phyloP scores from a whole-genome alignment of 2,329 filamentous ascomycete species.

The Blastomyces silverae region DNA sequence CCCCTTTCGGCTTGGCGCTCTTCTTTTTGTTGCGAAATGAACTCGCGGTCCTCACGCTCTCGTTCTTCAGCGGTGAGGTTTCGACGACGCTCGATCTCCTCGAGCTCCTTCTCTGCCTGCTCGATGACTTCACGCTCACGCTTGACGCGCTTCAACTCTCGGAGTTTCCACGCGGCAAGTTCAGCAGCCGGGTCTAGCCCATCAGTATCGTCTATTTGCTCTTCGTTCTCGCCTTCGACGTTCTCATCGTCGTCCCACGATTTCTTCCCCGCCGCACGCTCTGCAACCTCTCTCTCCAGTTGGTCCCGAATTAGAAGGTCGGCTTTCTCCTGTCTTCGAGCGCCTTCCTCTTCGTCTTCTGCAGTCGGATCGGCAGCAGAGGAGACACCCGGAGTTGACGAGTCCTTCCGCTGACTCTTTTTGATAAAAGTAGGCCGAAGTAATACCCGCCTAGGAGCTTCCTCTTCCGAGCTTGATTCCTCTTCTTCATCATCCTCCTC shows the following conservation, averaged over 20 bases:
- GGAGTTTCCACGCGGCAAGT: conserved; percentile 84
- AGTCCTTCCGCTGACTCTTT: conserved; percentile 52
- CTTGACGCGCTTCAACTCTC: conserved; percentile 83
- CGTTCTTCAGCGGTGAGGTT: conserved; percentile 84
- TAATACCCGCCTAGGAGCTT: conserved; percentile 50
- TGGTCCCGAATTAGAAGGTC: conserved; percentile 83
- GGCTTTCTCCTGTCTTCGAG: conserved; percentile 54
- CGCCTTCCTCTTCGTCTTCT: conserved; percentile 42
- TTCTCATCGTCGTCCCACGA: conserved; percentile 74
- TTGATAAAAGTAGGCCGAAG: conserved; percentile 62
- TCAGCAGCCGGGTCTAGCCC: conserved; percentile 81
- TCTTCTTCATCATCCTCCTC: conserved; percentile 57
- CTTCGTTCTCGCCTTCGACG: conserved; percentile 58
- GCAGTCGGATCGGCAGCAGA: conserved; percentile 35
- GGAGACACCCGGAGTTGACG: conserved; percentile 23
- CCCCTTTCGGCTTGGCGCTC: conserved; percentile 67
- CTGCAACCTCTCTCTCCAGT: conserved; percentile 71
- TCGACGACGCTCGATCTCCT: conserved; percentile 79
- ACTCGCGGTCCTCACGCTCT: conserved; percentile 72
- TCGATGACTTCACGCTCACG: conserved; percentile 81
- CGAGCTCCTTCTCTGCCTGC: conserved; percentile 71
- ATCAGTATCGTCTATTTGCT: conserved; percentile 83
- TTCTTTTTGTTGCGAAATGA: conserved; percentile 68
- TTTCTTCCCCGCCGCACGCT: conserved; percentile 67
- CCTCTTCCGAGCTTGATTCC: conserved; percentile 51